Conservation (phyloP, 108 stramenopile species). For the Nannochloropsis oceanica region DNA sequence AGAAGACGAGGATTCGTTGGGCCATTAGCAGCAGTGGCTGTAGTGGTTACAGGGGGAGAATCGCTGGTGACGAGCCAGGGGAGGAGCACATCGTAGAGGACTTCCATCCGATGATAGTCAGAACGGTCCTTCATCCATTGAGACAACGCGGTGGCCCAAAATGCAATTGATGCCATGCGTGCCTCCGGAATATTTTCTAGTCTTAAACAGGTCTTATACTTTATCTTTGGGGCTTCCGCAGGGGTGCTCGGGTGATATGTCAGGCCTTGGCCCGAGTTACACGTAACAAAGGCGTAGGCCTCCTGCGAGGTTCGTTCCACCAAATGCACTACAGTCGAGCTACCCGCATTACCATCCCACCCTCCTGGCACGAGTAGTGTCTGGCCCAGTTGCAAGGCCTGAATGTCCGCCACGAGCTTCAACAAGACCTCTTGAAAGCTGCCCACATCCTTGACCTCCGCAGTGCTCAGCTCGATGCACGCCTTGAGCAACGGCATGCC, state of each 20-base stretch:
- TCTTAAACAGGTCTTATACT: constrained; percentile 16
- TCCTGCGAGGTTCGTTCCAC: background rate
- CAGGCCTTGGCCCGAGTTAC: background rate
- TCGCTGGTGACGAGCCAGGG: background rate
- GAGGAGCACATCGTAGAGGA: constrained; percentile 8
- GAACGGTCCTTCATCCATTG: background rate
- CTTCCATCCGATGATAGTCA: constrained; percentile 3
- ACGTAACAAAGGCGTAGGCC: background rate
- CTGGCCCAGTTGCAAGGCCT: background rate
- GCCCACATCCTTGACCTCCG: background rate
- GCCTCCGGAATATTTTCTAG: background rate
- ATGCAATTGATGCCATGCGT: background rate
- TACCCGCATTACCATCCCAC: background rate
- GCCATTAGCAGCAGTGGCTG: no score
- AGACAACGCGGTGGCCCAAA: background rate
- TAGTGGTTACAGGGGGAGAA: background rate
- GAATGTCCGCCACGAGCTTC: background rate
- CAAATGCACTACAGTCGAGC: background rate
- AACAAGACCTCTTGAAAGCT: background rate
- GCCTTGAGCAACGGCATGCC: background rate
- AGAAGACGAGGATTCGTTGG: background rate
- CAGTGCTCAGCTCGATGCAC: background rate
- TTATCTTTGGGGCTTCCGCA: constrained; percentile 7
- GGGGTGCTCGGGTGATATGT: background rate
- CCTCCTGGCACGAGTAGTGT: background rate